Conservation (phyloP, 371 early-diverging fungal species). For the Dinochytrium kinnereticum region DNA sequence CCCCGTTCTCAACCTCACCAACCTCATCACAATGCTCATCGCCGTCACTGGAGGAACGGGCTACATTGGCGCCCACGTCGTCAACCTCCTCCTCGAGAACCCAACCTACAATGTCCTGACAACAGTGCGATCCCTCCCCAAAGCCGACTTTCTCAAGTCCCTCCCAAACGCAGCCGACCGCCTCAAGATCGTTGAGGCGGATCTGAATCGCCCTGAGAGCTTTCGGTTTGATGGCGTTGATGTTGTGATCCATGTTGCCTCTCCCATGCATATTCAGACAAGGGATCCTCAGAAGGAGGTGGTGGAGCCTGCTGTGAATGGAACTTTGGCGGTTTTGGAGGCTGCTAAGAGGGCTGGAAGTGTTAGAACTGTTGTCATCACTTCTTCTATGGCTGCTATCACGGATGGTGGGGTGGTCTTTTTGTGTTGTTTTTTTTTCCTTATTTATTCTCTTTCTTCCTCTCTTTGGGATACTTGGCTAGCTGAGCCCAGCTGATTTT, state of each 20-base stretch:
- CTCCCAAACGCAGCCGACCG: conserved; percentile 19
- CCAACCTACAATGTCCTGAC: conserved; percentile 28
- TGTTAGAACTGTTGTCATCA: conserved; percentile 40
- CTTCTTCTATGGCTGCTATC: conserved; percentile 46
- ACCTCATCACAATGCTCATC: conserved; percentile 19
- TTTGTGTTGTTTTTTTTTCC: conserved; percentile 24
- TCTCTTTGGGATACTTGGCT: too few relatives aligned
- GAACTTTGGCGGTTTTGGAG: conserved; percentile 40
- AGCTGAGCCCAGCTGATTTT: too few relatives aligned
- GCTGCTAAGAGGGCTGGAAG: conserved; percentile 20
- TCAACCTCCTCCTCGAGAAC: conserved; percentile 23
- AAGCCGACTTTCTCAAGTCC: conserved; percentile 16
- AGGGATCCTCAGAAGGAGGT: conserved; percentile 34
- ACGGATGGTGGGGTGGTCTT: background rate
- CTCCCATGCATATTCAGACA: conserved; percentile 36
- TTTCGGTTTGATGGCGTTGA: conserved; percentile 29
- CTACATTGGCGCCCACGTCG: conserved; percentile 36
- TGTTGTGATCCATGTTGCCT: conserved; percentile 43
- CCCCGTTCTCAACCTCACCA: too few relatives aligned
- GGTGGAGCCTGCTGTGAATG: conserved; percentile 45
- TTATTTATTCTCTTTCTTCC: too few relatives aligned
- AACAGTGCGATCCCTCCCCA: conserved; percentile 32
- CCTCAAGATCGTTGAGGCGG: conserved; percentile 24
- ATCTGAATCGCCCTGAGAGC: conserved; percentile 12
- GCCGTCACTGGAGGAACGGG: conserved; percentile 35